Percentiles rank a stretch among this genome's conserved stretches.
phyloP scores from a whole-genome alignment of 1,139 yeast species.

The Ogataea hybrid region DNA sequence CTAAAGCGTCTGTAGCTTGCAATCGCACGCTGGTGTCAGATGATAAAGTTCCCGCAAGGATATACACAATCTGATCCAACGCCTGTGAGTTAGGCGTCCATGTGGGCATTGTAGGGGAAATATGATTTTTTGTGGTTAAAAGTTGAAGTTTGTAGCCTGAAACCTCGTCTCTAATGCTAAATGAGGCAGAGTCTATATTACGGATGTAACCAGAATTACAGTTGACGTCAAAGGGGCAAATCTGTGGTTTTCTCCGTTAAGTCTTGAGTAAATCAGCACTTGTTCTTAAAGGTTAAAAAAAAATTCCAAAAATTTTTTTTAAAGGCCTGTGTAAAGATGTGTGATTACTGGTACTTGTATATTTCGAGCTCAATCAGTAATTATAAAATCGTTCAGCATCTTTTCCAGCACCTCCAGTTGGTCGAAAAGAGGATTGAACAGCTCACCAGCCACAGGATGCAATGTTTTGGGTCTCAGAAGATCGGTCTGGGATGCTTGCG shows the following conservation, averaged over 20 bases:
- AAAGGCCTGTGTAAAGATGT: conserved; percentile 2
- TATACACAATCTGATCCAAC: conserved; percentile 57
- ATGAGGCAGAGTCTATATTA: background rate
- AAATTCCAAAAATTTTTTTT: conserved; percentile 3
- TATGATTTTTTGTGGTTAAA: conserved; percentile 1
- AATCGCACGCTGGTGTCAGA: conserved; percentile 51
- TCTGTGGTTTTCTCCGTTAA: background rate
- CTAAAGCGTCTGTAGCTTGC: conserved; percentile 65
- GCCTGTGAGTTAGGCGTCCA: conserved; percentile 69
- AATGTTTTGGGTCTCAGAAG: conserved; percentile 9
- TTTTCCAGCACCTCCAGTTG: conserved; percentile 44
- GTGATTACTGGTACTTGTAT: background rate
- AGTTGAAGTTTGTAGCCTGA: background rate
- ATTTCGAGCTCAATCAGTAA: conserved; percentile 7
- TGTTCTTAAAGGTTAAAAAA: conserved; percentile 2
- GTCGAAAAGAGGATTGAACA: conserved; percentile 50
- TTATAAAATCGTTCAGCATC: conserved; percentile 30
- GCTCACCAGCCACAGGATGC: conserved; percentile 43
- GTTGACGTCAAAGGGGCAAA: background rate
- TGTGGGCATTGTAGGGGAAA: conserved; percentile 16
- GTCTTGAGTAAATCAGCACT: background rate
- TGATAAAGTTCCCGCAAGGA: conserved; percentile 67
- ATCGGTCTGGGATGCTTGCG: conserved; percentile 7
- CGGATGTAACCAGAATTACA: background rate
- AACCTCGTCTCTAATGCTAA: too few relatives aligned